A percentile compares a stretch with the other conserved stretches of the same genome.
phyloP scores from a whole-genome alignment of 257 asterid species.

The Nemophila menziesii region DNA sequence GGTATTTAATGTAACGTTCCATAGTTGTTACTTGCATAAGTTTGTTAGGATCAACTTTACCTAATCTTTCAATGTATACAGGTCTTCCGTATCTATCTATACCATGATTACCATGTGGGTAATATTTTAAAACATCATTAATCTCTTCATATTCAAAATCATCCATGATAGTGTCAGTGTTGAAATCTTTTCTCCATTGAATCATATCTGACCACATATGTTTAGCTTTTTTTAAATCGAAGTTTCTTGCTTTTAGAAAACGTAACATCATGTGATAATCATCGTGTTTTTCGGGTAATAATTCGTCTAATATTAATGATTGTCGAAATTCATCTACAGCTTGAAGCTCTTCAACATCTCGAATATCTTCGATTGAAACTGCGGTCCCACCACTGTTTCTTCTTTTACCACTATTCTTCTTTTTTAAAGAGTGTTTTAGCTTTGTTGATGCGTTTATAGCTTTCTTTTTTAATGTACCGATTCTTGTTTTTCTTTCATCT shows the following conservation, averaged over 20 bases:
- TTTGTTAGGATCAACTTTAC: slow-evolving; percentile 68
- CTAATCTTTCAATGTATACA: slow-evolving; percentile 69
- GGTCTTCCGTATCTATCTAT: slow-evolving; percentile 85
- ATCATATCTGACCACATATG: slow-evolving; percentile 92
- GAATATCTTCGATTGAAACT: slow-evolving; percentile 76
- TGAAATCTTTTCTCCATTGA: slow-evolving; percentile 78
- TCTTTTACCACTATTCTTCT: slow-evolving; percentile 59
- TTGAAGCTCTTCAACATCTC: slow-evolving; percentile 67
- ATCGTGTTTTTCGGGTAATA: slow-evolving; percentile 59
- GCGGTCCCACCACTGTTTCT: slow-evolving; percentile 70
- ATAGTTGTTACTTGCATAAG: slow-evolving; percentile 75
- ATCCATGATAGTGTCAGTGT: slow-evolving; percentile 53
- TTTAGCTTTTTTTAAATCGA: slow-evolving; percentile 65
- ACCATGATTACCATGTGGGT: slow-evolving; percentile 86
- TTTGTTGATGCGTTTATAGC: slow-evolving; percentile 76
- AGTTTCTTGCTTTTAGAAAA: slow-evolving; percentile 72
- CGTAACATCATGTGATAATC: slow-evolving; percentile 76
- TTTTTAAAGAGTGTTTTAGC: slow-evolving; percentile 78
- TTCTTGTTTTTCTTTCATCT: slow-evolving; percentile 74
- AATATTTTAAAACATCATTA: slow-evolving; percentile 57
- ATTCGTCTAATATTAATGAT: slow-evolving; percentile 58
- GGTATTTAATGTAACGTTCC: slow-evolving; percentile 68
- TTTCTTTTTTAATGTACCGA: slow-evolving; percentile 69
- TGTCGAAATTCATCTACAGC: slow-evolving; percentile 75
- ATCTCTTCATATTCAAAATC: slow-evolving; percentile 67